phyloP scores from a whole-genome alignment of 441 rosid species.

The Manihot esculenta region DNA sequence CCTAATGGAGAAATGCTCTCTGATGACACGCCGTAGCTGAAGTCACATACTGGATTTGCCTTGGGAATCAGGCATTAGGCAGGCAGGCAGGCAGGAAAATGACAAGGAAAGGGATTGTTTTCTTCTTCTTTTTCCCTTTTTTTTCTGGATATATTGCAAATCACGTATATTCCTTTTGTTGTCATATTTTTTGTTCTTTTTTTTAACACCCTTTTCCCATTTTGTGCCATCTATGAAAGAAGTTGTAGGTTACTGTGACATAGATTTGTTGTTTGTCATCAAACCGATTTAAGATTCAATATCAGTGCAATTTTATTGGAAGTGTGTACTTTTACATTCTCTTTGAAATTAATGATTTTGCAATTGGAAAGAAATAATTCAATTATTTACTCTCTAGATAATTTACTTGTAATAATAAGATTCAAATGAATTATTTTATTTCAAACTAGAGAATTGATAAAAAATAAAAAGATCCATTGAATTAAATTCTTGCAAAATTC shows the following conservation, averaged over 20 bases:
- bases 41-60: slow-evolving; percentile 16
- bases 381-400: too few species aligned
- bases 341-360: too few species aligned
- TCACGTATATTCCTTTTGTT: slow-evolving; percentile 11
- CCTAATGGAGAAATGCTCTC: slow-evolving; percentile 19
- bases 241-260: slow-evolving; percentile 31
- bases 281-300: slow-evolving; percentile 19
- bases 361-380: too few species aligned
- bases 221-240: slow-evolving; percentile 13
- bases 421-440: too few species aligned
- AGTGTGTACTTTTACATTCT: neutral
- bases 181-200: neutral
- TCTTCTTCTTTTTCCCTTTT: neutral
- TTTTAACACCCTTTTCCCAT: neutral
- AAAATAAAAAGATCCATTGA: too few species aligned
- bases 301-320: slow-evolving; percentile 17
- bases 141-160: slow-evolving; percentile 23
- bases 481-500: too few species aligned
- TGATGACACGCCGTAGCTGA: slow-evolving; percentile 16
- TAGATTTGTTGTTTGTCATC: slow-evolving; percentile 26
- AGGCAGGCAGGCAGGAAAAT: neutral
- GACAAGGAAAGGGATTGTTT: neutral
- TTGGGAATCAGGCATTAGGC: neutral
- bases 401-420: too few species aligned
- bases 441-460: too few species aligned